Evolutionary conservation across 2,329 filamentous ascomycete species (phyloP).

Genomic region (Botrytis sinoallii): DNA sequence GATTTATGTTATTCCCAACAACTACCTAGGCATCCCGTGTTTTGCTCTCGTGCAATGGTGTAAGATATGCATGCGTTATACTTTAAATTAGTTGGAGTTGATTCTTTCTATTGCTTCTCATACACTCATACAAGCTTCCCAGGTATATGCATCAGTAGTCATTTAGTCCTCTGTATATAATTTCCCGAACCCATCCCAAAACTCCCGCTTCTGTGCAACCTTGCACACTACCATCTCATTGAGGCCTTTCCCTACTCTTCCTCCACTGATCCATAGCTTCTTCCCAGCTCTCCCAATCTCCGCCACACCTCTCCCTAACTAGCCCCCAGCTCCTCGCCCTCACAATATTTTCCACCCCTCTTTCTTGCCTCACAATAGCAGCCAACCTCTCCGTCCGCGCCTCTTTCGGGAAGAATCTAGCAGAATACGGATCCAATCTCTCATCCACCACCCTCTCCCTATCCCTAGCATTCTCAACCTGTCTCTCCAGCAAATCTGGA

Average conservation of each 20-base stretch:
- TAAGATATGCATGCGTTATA: neutral
- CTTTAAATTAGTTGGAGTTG: neutral
- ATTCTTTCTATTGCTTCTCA: neutral
- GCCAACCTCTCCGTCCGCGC: slow-evolving; percentile 78
- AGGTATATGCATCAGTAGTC: neutral
- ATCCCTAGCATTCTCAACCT: slow-evolving; percentile 67
- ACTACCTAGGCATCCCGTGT: neutral
- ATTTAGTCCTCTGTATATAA: neutral
- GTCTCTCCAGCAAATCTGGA: slow-evolving; percentile 67
- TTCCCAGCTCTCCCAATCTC: slow-evolving; percentile 58
- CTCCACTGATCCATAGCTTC: slow-evolving; percentile 63
- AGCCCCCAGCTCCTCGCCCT: slow-evolving; percentile 78
- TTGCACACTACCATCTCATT: slow-evolving; percentile 1
- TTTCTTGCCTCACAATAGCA: slow-evolving; percentile 68
- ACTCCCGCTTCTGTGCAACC: slow-evolving; percentile 16
- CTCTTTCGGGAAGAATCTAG: slow-evolving; percentile 75
- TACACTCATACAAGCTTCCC: neutral
- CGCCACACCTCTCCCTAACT: slow-evolving; percentile 71
- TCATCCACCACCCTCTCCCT: slow-evolving; percentile 79
- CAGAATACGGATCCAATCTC: slow-evolving; percentile 86
- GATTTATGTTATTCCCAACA: neutral
- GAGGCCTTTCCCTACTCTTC: slow-evolving; percentile 29
- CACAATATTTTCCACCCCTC: slow-evolving; percentile 74
- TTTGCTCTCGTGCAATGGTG: neutral
- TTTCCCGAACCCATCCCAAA: neutral